Evolutionary conservation across 768 basidiomycete species (phyloP).

Genomic region (Russula emetica): DNA sequence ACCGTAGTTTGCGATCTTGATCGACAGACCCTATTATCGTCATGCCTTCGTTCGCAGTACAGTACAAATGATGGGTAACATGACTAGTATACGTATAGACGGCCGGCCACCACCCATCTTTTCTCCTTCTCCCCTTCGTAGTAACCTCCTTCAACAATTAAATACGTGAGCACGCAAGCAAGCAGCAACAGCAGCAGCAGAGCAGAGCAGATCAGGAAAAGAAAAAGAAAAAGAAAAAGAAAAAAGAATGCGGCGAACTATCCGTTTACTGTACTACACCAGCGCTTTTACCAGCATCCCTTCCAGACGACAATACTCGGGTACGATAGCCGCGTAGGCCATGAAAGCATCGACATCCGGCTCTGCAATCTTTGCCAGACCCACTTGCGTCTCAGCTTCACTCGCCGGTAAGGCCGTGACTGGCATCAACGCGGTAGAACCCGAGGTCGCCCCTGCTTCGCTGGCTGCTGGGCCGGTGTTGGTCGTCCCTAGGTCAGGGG

Average conservation of each 20-base stretch:
- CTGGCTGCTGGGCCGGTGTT: constrained; percentile 28
- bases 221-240: neutral
- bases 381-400: constrained; percentile 69
- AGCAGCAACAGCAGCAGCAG: constrained; percentile 15
- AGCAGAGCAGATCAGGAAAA: constrained; percentile 23
- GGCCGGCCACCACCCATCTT: neutral
- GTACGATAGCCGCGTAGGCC: constrained; percentile 80
- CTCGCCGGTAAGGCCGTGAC: constrained; percentile 67
- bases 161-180: constrained; percentile 4
- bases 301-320: constrained; percentile 78
- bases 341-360: constrained; percentile 81
- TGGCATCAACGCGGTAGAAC: constrained; percentile 60
- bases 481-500: constrained; percentile 51
- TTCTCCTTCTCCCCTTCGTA: constrained; percentile 5
- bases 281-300: constrained; percentile 66
- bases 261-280: constrained; percentile 40
- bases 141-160: neutral
- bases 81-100: constrained; percentile 20
- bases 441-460: constrained; percentile 33
- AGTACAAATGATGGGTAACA: neutral
- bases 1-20: too few relatives aligned
- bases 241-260: neutral
- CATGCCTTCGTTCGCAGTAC: too few relatives aligned
- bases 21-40: too few relatives aligned
- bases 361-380: constrained; percentile 77